phyloP scores from a whole-genome alignment of 129 eudicot genomes.

The Saussurea involucrata region DNA sequence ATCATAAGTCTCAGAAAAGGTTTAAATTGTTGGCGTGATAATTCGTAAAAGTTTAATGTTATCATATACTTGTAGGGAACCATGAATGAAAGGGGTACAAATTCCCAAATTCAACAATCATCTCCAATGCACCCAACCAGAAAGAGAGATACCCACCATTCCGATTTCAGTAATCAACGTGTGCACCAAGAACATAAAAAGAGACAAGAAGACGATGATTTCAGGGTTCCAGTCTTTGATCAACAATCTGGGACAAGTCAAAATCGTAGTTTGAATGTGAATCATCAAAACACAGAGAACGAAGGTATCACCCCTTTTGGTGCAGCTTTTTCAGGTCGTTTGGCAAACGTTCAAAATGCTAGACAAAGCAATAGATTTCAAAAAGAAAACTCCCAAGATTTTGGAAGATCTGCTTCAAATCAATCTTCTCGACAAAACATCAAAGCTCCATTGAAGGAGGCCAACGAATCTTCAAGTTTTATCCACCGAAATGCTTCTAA shows the following conservation, averaged over 20 bases:
- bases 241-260: constrained; percentile 49
- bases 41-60: not conserved
- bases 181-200: constrained; percentile 43
- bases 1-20: not conserved
- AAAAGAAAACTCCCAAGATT: constrained; percentile 29
- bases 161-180: constrained; percentile 37
- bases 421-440: constrained; percentile 20
- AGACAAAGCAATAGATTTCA: constrained; percentile 25
- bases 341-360: constrained; percentile 23
- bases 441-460: constrained; percentile 36
- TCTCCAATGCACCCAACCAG: constrained; percentile 44
- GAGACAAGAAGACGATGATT: constrained; percentile 73
- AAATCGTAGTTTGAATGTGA: constrained; percentile 26
- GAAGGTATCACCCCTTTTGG: constrained; percentile 31
- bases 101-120: constrained; percentile 44
- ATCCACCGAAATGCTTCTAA: constrained; percentile 22
- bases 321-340: constrained; percentile 21
- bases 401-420: constrained; percentile 38
- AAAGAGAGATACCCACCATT: constrained; percentile 29
- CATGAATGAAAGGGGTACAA: constrained; percentile 43
- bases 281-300: constrained; percentile 27
- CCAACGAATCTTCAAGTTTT: constrained; percentile 24
- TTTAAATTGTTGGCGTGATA: not conserved
- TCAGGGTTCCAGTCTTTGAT: constrained; percentile 66
- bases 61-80: constrained; percentile 48